These are phyloP conservation scores for Quercus ilex DNA, from an alignment of 306 rosid species.

Conservation along the genomic window DNA sequence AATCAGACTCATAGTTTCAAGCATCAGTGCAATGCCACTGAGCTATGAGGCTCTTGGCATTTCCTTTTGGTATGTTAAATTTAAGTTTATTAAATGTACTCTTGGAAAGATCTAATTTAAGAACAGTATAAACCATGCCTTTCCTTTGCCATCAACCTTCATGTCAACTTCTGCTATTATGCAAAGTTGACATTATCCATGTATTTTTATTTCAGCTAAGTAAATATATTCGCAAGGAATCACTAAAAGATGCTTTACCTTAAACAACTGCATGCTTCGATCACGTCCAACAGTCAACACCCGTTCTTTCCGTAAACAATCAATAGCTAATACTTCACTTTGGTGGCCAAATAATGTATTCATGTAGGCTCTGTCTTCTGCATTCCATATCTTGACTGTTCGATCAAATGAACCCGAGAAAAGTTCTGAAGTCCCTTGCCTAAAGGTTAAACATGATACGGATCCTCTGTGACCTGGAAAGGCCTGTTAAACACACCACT, in stretches of 20 bases:
- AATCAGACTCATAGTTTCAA: background rate
- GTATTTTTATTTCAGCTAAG: background rate
- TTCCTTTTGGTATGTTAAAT: background rate
- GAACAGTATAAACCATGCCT: background rate
- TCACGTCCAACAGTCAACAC: conserved; percentile 83
- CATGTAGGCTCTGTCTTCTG: conserved; percentile 87
- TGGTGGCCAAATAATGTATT: conserved; percentile 89
- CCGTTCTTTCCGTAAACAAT: conserved; percentile 89
- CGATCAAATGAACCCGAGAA: conserved; percentile 97
- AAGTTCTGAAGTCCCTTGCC: conserved; percentile 89
- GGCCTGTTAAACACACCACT: conserved; percentile 52
- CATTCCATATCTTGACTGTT: conserved; percentile 93
- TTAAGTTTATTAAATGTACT: background rate
- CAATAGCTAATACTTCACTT: conserved; percentile 71
- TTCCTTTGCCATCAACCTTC: background rate
- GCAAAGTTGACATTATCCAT: background rate
- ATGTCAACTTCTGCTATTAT: background rate
- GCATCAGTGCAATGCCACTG: background rate
- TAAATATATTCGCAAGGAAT: background rate
- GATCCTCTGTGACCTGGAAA: conserved; percentile 93
- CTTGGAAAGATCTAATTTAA: background rate
- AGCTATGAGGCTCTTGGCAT: too few species aligned
- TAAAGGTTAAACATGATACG: conserved; percentile 78
- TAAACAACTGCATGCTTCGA: conserved; percentile 83
- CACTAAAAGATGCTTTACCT: conserved; percentile 45